These are phyloP conservation scores for Trypanosomatidae sp. DNA, from an alignment of 208 protist genomes.

Conservation along the genomic window DNA sequence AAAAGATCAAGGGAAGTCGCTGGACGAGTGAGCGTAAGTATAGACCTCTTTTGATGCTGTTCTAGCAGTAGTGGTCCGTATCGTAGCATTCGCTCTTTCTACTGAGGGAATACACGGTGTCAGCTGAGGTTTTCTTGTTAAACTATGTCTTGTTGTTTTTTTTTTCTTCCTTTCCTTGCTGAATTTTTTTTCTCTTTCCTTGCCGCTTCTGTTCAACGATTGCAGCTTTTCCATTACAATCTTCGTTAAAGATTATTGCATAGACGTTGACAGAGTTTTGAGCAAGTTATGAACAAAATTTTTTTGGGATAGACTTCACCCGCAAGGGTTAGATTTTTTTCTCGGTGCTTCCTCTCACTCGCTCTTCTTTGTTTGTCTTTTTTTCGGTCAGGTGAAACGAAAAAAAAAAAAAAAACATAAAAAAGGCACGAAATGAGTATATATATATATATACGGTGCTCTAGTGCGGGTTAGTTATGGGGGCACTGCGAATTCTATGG, in stretches of 20 bases:
- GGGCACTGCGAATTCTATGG: too few species aligned
- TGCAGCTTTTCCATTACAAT: background rate
- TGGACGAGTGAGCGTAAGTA: background rate
- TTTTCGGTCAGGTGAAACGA: background rate
- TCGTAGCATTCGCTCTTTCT: background rate
- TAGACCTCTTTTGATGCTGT: background rate
- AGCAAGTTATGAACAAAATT: slow-evolving; percentile 5
- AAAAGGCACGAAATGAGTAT: background rate
- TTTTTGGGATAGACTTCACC: slow-evolving; percentile 29
- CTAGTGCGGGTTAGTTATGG: background rate
- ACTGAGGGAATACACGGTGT: background rate
- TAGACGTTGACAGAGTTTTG: background rate
- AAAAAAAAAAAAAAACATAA: slow-evolving; percentile 7
- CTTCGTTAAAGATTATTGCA: slow-evolving; percentile 18
- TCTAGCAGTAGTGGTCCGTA: background rate
- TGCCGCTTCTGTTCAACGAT: background rate
- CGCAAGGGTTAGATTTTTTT: slow-evolving; percentile 31
- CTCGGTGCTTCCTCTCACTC: background rate
- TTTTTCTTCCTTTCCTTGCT: background rate
- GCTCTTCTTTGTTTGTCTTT: background rate
- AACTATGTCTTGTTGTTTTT: slow-evolving; percentile 4
- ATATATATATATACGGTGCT: background rate
- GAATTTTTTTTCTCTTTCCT: background rate
- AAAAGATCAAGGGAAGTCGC: background rate
- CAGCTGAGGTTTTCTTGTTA: background rate